These are phyloP conservation scores for Naganishia sp. DNA, from an alignment of 1,284 basidiomycete species.

Conservation along the genomic window DNA sequence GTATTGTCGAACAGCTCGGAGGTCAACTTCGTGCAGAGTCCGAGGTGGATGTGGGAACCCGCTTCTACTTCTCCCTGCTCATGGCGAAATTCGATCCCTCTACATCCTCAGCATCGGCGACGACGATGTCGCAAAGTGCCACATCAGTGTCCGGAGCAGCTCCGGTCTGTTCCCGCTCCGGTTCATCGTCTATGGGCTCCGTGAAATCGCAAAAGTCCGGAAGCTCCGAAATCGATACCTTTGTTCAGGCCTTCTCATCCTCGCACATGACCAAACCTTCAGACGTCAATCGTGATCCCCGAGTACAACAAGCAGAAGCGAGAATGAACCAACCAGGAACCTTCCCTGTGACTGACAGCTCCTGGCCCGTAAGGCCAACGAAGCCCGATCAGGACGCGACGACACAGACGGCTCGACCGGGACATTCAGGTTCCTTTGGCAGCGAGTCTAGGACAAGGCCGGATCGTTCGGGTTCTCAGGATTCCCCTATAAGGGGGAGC, in stretches of 20 bases:
- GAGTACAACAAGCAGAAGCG: conserved; percentile 39
- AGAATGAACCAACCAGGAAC: conserved; percentile 47
- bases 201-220: conserved; percentile 36
- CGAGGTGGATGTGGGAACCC: conserved; percentile 66
- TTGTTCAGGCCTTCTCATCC: conserved; percentile 64
- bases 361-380: conserved; percentile 51
- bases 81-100: conserved; percentile 37
- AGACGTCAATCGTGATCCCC: conserved; percentile 50
- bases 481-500: neutral
- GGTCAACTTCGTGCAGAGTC: conserved; percentile 80
- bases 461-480: neutral
- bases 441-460: conserved; percentile 5
- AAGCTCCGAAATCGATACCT: conserved; percentile 61
- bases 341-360: conserved; percentile 52
- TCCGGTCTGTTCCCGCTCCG: neutral
- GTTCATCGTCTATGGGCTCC: conserved; percentile 1
- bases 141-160: neutral
- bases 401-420: neutral
- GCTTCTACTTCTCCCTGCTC: conserved; percentile 58
- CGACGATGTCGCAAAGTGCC: neutral
- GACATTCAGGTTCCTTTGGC: neutral
- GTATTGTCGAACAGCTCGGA: conserved; percentile 77
- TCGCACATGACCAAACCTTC: conserved; percentile 50
- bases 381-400: conserved; percentile 35
- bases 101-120: conserved; percentile 8